Evolutionary conservation across 305 asterid species (phyloP).

Genomic region (Solanum hybrid): DNA sequence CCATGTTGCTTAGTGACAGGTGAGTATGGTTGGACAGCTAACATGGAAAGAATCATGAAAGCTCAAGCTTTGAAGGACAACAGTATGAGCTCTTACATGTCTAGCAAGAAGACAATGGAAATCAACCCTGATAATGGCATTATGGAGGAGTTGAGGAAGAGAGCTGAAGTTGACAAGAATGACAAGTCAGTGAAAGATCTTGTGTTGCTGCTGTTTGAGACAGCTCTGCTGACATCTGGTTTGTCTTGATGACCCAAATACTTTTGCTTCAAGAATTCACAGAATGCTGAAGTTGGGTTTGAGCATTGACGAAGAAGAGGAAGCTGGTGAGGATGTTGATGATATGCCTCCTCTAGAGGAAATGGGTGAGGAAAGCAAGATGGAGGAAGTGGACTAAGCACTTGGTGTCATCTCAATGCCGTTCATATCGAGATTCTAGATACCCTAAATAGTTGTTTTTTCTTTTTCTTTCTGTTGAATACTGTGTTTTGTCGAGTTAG

Average conservation of each 20-base stretch:
- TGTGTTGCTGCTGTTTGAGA: constrained; percentile 25
- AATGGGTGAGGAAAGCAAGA: constrained; percentile 4
- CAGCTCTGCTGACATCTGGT: constrained; percentile 28
- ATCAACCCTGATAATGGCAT: constrained; percentile 58
- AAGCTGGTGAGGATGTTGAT: constrained; percentile 30
- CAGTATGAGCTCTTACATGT: constrained; percentile 58
- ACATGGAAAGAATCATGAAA: constrained; percentile 61
- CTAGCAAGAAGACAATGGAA: constrained; percentile 75
- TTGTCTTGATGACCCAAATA: constrained; percentile 51
- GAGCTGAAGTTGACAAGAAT: constrained; percentile 44
- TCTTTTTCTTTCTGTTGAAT: not conserved
- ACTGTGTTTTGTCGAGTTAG: not conserved
- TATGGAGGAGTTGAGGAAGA: constrained; percentile 62
- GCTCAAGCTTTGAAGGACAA: constrained; percentile 64
- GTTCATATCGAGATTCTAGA: not conserved
- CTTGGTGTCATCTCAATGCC: not conserved
- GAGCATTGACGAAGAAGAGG: constrained; percentile 31
- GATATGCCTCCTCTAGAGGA: constrained; percentile 50
- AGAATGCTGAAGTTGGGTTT: constrained; percentile 58
- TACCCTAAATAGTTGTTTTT: not conserved
- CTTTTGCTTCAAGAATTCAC: constrained; percentile 55
- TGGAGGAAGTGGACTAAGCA: constrained; percentile 7
- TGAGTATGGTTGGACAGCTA: constrained; percentile 26
- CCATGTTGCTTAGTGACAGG: constrained; percentile 46
- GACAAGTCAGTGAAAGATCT: constrained; percentile 28